Percentiles rank a stretch among this genome's conserved stretches.
These are phyloP conservation scores for Cantharellus anzutake DNA, from an alignment of 768 basidiomycete species.

Conservation along the genomic window DNA sequence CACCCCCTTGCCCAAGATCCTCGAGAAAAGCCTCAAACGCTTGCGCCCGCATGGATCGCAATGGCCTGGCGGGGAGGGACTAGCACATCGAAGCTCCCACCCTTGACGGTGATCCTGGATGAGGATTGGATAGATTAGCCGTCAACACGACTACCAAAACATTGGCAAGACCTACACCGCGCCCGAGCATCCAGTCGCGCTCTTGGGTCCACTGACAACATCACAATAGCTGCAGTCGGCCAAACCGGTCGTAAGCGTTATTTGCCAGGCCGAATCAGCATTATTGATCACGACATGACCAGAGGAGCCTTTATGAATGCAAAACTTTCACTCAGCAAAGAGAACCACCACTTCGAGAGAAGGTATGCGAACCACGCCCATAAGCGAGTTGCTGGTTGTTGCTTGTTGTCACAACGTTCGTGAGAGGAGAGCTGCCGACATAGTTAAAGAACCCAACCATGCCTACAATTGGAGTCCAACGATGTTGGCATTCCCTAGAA, in stretches of 20 bases:
- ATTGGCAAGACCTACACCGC: constrained; percentile 21
- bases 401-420: constrained; percentile 3
- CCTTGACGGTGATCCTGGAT: constrained; percentile 14
- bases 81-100: constrained; percentile 28
- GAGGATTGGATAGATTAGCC: not conserved
- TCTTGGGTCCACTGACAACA: constrained; percentile 31
- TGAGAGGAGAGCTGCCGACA: constrained; percentile 1
- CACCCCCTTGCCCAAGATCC: too few species aligned
- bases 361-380: constrained; percentile 2
- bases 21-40: not conserved
- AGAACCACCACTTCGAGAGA: not conserved
- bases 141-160: not conserved
- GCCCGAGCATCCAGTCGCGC: constrained; percentile 29
- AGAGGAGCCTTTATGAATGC: constrained; percentile 21
- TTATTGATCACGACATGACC: constrained; percentile 58
- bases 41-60: constrained; percentile 9
- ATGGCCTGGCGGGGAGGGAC: constrained; percentile 31
- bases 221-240: constrained; percentile 45
- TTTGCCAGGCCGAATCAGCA: constrained; percentile 32
- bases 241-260: constrained; percentile 39
- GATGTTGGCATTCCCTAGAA: constrained; percentile 6
- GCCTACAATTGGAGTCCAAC: constrained; percentile 6
- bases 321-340: not conserved
- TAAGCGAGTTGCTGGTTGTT: constrained; percentile 5
- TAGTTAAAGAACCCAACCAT: constrained; percentile 8